These are phyloP conservation scores for Tolypocladium sp. DNA, from an alignment of 2,329 filamentous ascomycete species.

Conservation along the genomic window DNA sequence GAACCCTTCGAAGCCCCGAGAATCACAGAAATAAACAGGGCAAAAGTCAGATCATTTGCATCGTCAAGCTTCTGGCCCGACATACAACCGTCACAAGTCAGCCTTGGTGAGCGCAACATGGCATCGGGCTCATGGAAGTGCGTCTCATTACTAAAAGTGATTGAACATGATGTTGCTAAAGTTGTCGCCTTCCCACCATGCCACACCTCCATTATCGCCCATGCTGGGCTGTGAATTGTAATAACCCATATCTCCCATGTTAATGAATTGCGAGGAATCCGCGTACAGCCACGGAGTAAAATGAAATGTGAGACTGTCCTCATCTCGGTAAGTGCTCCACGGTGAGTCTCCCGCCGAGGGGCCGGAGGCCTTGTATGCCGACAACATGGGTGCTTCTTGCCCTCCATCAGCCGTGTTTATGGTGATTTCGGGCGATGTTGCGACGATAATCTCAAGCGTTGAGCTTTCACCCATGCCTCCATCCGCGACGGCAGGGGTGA, in stretches of 20 bases:
- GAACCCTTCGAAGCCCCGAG: not conserved
- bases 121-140: not conserved
- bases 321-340: slow-evolving; percentile 15
- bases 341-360: slow-evolving; percentile 13
- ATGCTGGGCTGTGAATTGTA: slow-evolving; percentile 16
- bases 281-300: slow-evolving; percentile 34
- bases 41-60: not conserved
- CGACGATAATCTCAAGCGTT: slow-evolving; percentile 39
- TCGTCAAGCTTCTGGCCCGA: not conserved
- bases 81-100: too few species aligned
- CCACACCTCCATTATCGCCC: slow-evolving; percentile 14
- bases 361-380: slow-evolving; percentile 18
- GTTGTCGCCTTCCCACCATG: slow-evolving; percentile 32
- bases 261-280: slow-evolving; percentile 28
- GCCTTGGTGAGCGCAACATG: too few species aligned
- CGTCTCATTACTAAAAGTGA: slow-evolving; percentile 19
- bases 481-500: slow-evolving; percentile 19
- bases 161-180: slow-evolving; percentile 29
- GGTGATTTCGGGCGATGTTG: slow-evolving; percentile 39
- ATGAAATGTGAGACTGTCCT: slow-evolving; percentile 29
- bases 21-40: not conserved
- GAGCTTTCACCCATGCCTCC: slow-evolving; percentile 25
- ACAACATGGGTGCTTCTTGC: slow-evolving; percentile 34
- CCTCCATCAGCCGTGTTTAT: slow-evolving; percentile 43
- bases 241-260: slow-evolving; percentile 25